These are phyloP conservation scores for Rhodotorula sp. DNA, from an alignment of 1,284 basidiomycete species.

Conservation along the genomic window DNA sequence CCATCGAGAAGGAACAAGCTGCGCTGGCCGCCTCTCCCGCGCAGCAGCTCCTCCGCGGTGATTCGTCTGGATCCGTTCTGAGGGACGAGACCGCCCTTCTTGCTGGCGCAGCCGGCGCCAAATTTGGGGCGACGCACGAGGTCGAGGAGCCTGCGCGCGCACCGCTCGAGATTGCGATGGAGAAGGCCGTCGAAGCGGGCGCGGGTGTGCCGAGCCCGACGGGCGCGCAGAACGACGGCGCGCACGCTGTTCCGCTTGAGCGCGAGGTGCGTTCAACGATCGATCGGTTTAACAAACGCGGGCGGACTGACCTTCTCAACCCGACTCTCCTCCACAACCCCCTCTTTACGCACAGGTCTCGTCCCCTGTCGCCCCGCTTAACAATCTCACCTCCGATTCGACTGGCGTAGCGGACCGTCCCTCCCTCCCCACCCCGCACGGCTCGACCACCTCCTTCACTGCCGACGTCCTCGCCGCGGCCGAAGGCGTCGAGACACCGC, in stretches of 20 bases:
- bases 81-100: constrained; percentile 19
- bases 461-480: constrained; percentile 29
- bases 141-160: constrained; percentile 23
- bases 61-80: background rate
- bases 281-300: too few relatives aligned
- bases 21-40: constrained; percentile 30
- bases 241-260: constrained; percentile 4
- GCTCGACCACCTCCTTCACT: constrained; percentile 16
- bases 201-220: background rate
- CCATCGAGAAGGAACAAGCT: constrained; percentile 29
- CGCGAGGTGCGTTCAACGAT: constrained; percentile 12
- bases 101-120: constrained; percentile 27
- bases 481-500: constrained; percentile 19
- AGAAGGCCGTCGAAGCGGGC: background rate
- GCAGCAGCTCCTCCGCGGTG: constrained; percentile 22
- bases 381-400: background rate
- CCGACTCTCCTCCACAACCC: background rate
- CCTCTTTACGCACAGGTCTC: background rate
- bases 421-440: background rate
- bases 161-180: background rate
- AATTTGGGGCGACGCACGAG: constrained; percentile 12
- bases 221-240: background rate
- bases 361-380: background rate
- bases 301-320: background rate
- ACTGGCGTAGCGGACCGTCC: background rate